Evolutionary conservation across 208 protist genomes (phyloP), one percentile per base, ranked within the genome.

Genomic region (Acanthamoeba polyphaga): DNA sequence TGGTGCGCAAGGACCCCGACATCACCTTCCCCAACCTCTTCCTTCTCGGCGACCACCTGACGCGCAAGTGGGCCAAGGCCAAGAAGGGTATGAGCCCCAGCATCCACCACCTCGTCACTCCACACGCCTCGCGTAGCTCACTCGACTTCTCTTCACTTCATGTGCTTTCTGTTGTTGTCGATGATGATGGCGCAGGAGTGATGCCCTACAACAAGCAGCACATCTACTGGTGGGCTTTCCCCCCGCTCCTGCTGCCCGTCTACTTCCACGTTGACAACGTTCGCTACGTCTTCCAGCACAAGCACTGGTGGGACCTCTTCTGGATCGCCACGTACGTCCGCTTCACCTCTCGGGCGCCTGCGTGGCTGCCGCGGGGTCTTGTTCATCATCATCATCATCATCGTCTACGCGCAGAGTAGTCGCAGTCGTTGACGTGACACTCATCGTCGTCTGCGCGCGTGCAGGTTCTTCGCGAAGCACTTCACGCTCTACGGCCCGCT

Each of bases 21-120:
- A 98, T 98, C 88, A 97, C 98, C 95, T 98, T 98, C 95, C 97
- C 98, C 95, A 97, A 97, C 15, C 87, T 98, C 29, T 84, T 98
- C 29, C 98, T 97, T 91, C 95, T 98, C 10, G 98, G 97, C 62
- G 62, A 68, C 17, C 62, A 29, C 7, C 62, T 68, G 24, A 68
- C 62, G 24, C 15, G 62, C 24, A 68, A 68, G 15, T 68, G 62
- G 62, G 62, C 62, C 62, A 68, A 68, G 62, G 62, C 62, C 62
- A 68, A 68, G 62, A 68, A 68, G 62, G 62, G 62, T 68, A 22
- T 22, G 62, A 9, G 22, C 24, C 7, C 24, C 1, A 27, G 19
- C 17, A 58, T 1, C 53, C 53, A 58, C 53, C 53, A 19, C 27
- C 24, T 68, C 62, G 29, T 29, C 24, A 22, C 15, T 22, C 12